Evolutionary conservation across 2,329 filamentous ascomycete genomes (phyloP).

Genomic region (Plectosphaerella cucumerina): DNA sequence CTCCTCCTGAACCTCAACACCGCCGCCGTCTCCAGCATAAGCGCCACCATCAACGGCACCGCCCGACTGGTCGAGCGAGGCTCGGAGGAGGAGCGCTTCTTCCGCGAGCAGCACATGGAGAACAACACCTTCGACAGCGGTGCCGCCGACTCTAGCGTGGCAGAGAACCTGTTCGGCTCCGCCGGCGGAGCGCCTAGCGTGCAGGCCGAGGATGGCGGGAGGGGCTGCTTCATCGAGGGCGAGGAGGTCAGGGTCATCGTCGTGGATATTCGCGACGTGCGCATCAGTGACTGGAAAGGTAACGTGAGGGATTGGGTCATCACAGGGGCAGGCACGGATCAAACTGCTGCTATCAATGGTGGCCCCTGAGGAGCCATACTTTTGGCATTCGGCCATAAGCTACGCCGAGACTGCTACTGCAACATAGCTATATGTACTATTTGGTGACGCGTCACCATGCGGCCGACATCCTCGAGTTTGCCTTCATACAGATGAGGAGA

Average conservation of each 20-base stretch:
- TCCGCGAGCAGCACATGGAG: slow-evolving; percentile 76
- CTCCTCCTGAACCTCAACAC: slow-evolving; percentile 90
- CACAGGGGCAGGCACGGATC: slow-evolving; percentile 23
- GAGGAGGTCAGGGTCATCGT: slow-evolving; percentile 85
- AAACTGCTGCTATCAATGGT: slow-evolving; percentile 33
- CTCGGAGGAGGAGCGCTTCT: slow-evolving; percentile 80
- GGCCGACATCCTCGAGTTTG: too few species aligned
- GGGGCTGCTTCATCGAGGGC: slow-evolving; percentile 69
- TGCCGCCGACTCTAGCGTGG: slow-evolving; percentile 23
- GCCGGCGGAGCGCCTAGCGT: slow-evolving; percentile 25
- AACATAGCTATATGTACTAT: too few species aligned
- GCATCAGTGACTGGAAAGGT: slow-evolving; percentile 96
- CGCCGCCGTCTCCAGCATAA: slow-evolving; percentile 81
- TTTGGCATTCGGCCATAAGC: too few species aligned
- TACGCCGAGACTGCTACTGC: too few species aligned
- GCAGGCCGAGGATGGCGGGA: slow-evolving; percentile 45
- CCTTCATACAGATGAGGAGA: too few species aligned
- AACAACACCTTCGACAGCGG: slow-evolving; percentile 80
- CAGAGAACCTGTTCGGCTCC: slow-evolving; percentile 27
- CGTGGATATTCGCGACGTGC: slow-evolving; percentile 77
- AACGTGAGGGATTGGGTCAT: slow-evolving; percentile 74
- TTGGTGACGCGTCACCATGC: too few species aligned
- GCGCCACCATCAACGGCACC: slow-evolving; percentile 87
- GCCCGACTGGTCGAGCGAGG: slow-evolving; percentile 69
- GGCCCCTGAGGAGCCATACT: slow-evolving; percentile 9